Conservation (phyloP, 495 filamentous ascomycete species). For the Achaetomiella virescens region DNA sequence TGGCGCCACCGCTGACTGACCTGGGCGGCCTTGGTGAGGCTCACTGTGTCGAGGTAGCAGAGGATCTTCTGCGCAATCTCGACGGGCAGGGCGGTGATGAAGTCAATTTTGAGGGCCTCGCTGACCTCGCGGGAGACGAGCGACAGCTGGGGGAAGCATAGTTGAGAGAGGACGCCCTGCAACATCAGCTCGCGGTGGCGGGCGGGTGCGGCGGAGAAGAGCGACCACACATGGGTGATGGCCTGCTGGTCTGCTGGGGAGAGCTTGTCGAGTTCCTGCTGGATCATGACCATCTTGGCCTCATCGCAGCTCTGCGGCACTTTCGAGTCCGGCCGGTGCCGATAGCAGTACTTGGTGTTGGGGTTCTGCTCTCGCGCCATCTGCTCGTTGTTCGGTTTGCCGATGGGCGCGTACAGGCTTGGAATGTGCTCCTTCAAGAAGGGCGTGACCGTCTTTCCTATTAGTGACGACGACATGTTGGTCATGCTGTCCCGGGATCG, state of each 20-base stretch:
- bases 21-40: conserved; percentile 95
- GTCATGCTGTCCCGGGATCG: conserved; percentile 29
- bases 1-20: conserved; percentile 83
- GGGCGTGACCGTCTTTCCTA: conserved; percentile 59
- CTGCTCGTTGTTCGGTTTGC: conserved; percentile 38
- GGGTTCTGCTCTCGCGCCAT: conserved; percentile 43
- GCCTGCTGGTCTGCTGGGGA: conserved; percentile 72
- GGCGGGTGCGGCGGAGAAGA: conserved; percentile 91
- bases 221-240: conserved; percentile 92
- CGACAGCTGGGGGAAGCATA: conserved; percentile 95
- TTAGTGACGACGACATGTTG: conserved; percentile 45
- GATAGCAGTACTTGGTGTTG: conserved; percentile 93
- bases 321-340: conserved; percentile 91
- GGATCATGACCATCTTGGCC: conserved; percentile 89
- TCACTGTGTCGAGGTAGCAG: conserved; percentile 86
- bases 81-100: conserved; percentile 76
- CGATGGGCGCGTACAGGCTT: conserved; percentile 67
- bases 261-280: conserved; percentile 76
- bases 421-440: conserved; percentile 85
- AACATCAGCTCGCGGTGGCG: conserved; percentile 94
- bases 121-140: conserved; percentile 79
- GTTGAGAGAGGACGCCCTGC: conserved; percentile 88
- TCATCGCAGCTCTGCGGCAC: conserved; percentile 87
- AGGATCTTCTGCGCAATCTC: conserved; percentile 93
- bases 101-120: conserved; percentile 94